Percentiles rank a stretch among this genome's conserved stretches.
phyloP scores from a whole-genome alignment of 176 grass and related monocot species.

The Coix lacrymajobi region DNA sequence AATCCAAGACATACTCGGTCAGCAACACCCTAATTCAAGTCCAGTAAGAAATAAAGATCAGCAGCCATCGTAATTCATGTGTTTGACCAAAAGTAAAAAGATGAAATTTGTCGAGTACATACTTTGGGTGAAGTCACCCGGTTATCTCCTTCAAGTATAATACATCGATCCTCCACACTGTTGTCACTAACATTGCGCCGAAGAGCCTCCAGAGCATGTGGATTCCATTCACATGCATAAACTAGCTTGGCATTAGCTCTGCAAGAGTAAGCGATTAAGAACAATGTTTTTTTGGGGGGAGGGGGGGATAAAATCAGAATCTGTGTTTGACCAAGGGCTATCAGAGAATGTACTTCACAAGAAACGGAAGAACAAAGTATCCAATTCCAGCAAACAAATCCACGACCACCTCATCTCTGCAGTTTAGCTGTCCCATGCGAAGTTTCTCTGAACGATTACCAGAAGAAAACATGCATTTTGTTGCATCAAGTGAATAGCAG shows the following conservation, averaged over 20 bases:
- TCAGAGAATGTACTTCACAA: constrained; percentile 72
- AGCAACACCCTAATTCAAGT: constrained; percentile 62
- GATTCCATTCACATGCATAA: constrained; percentile 98
- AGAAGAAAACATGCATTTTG: constrained; percentile 97
- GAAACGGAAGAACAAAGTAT: constrained; percentile 93
- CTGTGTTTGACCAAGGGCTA: not conserved
- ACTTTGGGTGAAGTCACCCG: constrained; percentile 76
- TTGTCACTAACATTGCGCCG: constrained; percentile 60
- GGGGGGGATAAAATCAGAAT: not conserved
- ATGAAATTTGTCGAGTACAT: constrained; percentile 14
- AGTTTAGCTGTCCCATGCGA: constrained; percentile 73
- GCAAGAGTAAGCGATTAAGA: constrained; percentile 17
- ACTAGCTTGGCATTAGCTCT: constrained; percentile 88
- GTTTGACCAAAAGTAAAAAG: not conserved
- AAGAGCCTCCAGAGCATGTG: constrained; percentile 81
- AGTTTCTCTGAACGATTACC: constrained; percentile 93
- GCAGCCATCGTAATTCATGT: constrained; percentile 6
- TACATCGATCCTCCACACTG: constrained; percentile 61
- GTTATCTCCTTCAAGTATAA: constrained; percentile 97
- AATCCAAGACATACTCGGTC: constrained; percentile 86
- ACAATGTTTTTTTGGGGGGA: not conserved
- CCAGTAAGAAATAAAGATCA: constrained; percentile 22
- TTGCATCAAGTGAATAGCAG: constrained; percentile 82
- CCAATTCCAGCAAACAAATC: constrained; percentile 97
- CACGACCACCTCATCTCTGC: constrained; percentile 72